A percentile compares a stretch with the other conserved stretches of the same genome.
Conservation (phyloP, 257 asterid species). For the Hygrophila difformis region DNA sequence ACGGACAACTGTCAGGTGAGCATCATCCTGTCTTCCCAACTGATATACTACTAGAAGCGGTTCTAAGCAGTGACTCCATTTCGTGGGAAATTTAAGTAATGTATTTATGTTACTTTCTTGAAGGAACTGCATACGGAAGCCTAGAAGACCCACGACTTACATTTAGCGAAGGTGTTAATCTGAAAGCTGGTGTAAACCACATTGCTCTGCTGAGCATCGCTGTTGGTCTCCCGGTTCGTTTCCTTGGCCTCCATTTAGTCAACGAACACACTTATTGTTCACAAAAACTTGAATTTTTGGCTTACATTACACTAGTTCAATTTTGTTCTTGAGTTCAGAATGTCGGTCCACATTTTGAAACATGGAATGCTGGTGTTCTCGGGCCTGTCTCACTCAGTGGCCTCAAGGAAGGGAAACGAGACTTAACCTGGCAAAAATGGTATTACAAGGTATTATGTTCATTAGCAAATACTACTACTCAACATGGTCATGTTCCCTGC, state of each 20-base stretch:
- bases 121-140: constrained; percentile 95
- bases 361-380: constrained; percentile 97
- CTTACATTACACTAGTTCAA: background rate
- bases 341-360: constrained; percentile 93
- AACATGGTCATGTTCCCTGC: too few species aligned
- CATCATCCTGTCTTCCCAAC: background rate
- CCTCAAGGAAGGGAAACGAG: constrained; percentile 83
- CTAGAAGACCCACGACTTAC: constrained; percentile 74
- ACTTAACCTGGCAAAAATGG: constrained; percentile 98
- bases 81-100: too few species aligned
- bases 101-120: constrained; percentile 11
- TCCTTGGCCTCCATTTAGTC: background rate
- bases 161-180: constrained; percentile 65
- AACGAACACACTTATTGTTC: background rate
- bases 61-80: too few species aligned
- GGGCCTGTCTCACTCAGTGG: constrained; percentile 95
- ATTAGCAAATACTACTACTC: too few species aligned
- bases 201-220: constrained; percentile 91
- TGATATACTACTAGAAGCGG: too few species aligned
- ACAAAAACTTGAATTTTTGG: background rate
- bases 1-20: constrained; percentile 80
- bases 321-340: constrained; percentile 40
- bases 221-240: constrained; percentile 91
- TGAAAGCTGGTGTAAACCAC: constrained; percentile 79
- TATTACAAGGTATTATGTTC: constrained; percentile 93